Evolutionary conservation across 179 eudicot genomes (phyloP), one percentile per base, ranked within the genome.

Genomic region (Gypsophila paniculata): DNA sequence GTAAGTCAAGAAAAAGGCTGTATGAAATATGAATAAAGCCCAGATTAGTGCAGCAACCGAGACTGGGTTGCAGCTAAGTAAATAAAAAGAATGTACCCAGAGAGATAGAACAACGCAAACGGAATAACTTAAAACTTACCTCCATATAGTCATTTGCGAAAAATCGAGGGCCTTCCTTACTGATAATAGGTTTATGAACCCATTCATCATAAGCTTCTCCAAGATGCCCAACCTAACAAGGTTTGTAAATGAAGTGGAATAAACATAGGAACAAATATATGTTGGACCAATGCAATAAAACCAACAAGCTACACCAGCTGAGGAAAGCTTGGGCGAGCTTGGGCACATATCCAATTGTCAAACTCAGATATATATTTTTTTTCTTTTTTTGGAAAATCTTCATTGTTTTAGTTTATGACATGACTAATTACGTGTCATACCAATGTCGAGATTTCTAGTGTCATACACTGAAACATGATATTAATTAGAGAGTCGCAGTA

Each of bases 91-190:
- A 60, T 29, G 39, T 6, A 22, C 13, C 4, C 17, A 14, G 15
- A 26, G 4, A 21, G 29, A 6, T 61, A 61, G 39, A 61, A 25
- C 7, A 61, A 61, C 6, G 25, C 39, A 26, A 5, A 5, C 23
- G 62, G 26, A 26, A 17, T 58, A 58, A 58, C 17, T 11, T 13
- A 12, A 12, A 29, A 61, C 65, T 61, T 88, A 87, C 99, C 97
- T 94, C 99, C 94, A 85, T 80, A 73, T 88, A 81, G 65, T 94
- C 91, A 78, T 84, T 94, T 79, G 61, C 84, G 39, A 94, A 94
- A 74, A 94, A 89, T 25, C 99, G 96, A 78, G 99, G 99, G 71
- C 99, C 96, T 88, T 89, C 97, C 86, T 88, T 89, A 88, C 92
- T 84, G 61, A 87, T 90, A 80, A 94, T 91, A 57, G 99, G 96